Evolutionary conservation across 2,329 filamentous ascomycete genomes (phyloP), one percentile per base, ranked within the genome.

Genomic region (Fusarium acutatum): DNA sequence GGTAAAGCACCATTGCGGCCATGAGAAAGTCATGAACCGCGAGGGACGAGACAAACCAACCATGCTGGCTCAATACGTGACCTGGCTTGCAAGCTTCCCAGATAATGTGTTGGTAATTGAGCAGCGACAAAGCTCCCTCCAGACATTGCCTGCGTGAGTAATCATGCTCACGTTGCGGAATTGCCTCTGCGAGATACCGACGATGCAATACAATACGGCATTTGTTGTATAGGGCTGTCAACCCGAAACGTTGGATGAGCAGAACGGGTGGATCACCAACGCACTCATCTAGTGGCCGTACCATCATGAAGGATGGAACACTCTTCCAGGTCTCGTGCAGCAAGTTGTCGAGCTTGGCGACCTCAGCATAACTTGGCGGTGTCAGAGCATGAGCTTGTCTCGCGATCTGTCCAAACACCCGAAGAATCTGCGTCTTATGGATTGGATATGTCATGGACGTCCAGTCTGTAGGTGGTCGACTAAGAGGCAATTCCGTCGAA

Each of bases 11-110:
- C 85, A 90, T 89, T 61, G 88, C 86, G 1, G 89, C 89, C 6
- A 92, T 84, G 58, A 92, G 81, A 57, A 89, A 92, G 76, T 92
- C 90, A 57, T 91, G 88, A 58, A 89, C 85, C 17, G 87, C 85
- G 8, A 92, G 80, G 2, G 87, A 88, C 7, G 86, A 87, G 26
- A 90, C 78, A 73, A 91, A 90, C 87, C 89, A 91, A 10, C 85
- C 84, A 41, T 87, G 84, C 35, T 84, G 81, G 68, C 83, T 82
- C 20, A 92, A 80, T 32, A 88, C 81, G 11, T 87, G 87, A 3
- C 89, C 89, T 0, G 89, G 88, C 63, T 85, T 84, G 6, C 82
- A 84, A 3, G 85, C 86, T 56, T 86, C 81, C 78, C 85, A 85
- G 47, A 89, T 84, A 35, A 79, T 78, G 38, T 81, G 73, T 75